Evolutionary conservation across 371 early-diverging fungal genomes (phyloP), one percentile per base, ranked within the genome.

Genomic region (Chytridiales sp.): DNA sequence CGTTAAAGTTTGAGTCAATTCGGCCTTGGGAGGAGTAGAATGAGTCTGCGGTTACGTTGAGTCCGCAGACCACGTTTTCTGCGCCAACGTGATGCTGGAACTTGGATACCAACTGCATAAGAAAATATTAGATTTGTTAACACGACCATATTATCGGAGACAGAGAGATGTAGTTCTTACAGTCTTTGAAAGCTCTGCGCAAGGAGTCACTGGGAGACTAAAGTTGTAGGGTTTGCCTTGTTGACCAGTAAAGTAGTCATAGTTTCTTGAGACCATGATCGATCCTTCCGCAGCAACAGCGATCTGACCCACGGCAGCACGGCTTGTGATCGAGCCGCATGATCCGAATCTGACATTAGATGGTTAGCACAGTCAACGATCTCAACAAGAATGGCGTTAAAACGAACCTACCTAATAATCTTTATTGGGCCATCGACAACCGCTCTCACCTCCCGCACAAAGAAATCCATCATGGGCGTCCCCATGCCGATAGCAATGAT

Each of bases 401-500:
- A 53, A 15, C 30, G 5, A 8, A 26, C 41, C 41, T 29, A 70
- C 32, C 97, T 79, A 50, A 93, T 79, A 31, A 97, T 87, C 19
- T 79, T 69, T 73, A 97, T 67, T 4, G 89, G 87, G 0, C 97
- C 97, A 29, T 84, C 75, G 0, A 89, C 88, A 35, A 91, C 86
- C 30, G 90, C 90, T 39, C 97, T 83, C 26, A 85, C 79, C 70
- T 97, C 97, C 26, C 97, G 83, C 15, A 97, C 85, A 61, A 95
- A 87, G 62, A 96, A 92, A 70, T 96, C 97, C 89, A 93, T 91
- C 92, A 93, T 94, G 2, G 89, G 69, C 9, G 83, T 72, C 35
- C 97, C 96, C 88, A 86, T 87, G 27, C 90, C 90, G 52, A 95
- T 97, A 35, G 95, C 93, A 55, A 94, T 83, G 43, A 97, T 89